phyloP scores from a whole-genome alignment of 768 basidiomycete species.

The Rubroboletus pulcherrimus region DNA sequence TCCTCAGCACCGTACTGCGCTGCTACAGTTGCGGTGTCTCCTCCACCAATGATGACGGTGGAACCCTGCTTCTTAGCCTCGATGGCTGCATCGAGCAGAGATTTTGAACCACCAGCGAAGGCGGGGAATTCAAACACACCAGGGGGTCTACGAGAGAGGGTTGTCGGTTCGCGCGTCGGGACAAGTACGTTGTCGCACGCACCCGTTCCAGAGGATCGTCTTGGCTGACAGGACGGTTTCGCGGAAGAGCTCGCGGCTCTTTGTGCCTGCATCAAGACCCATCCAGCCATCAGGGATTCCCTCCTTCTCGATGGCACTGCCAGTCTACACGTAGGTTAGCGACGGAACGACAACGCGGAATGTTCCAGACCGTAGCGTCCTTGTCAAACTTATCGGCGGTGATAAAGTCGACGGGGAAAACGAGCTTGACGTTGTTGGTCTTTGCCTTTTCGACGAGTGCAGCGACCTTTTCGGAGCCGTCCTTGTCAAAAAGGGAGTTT shows the following conservation, averaged over 20 bases:
- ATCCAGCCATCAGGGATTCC: conserved; percentile 94
- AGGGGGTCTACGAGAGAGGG: conserved; percentile 61
- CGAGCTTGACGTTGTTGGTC: conserved; percentile 86
- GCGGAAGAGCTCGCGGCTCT: conserved; percentile 78
- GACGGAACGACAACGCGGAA: neutral
- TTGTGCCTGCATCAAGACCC: conserved; percentile 89
- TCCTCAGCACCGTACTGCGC: conserved; percentile 84
- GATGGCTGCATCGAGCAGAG: conserved; percentile 80
- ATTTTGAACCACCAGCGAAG: conserved; percentile 81
- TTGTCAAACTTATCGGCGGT: conserved; percentile 95
- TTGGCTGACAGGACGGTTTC: conserved; percentile 80
- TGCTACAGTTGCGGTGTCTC: conserved; percentile 94
- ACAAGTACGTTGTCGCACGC: conserved; percentile 20
- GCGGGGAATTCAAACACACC: conserved; percentile 97
- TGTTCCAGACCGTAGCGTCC: conserved; percentile 64
- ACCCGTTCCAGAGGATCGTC: conserved; percentile 98
- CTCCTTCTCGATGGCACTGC: conserved; percentile 68
- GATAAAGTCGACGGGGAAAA: conserved; percentile 93
- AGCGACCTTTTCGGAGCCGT: conserved; percentile 83
- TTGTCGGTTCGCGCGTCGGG: neutral
- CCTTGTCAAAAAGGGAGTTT: conserved; percentile 86
- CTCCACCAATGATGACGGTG: conserved; percentile 93
- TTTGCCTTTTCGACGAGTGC: conserved; percentile 88
- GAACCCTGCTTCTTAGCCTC: conserved; percentile 84
- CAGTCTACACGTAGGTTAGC: conserved; percentile 45